A percentile compares a stretch with the other conserved stretches of the same genome.
These are phyloP conservation scores for Mucor irregularis DNA, from an alignment of 371 early-diverging fungal genomes.

Conservation along the genomic window DNA sequence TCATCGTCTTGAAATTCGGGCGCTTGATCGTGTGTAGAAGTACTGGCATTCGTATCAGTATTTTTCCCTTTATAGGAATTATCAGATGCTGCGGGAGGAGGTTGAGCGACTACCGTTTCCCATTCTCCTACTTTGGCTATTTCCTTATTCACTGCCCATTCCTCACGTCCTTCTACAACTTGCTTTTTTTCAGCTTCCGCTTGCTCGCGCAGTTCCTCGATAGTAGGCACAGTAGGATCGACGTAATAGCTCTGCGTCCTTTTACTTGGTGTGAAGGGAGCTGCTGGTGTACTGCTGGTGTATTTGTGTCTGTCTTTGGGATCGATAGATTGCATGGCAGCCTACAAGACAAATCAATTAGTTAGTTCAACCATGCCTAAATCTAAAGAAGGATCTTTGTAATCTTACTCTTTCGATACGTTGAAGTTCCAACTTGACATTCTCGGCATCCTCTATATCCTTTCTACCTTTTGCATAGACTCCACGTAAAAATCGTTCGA, in stretches of 20 bases:
- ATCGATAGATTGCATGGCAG: slow-evolving; percentile 2
- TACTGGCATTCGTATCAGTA: slow-evolving; percentile 5
- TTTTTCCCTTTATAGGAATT: background rate
- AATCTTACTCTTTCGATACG: slow-evolving; percentile 60
- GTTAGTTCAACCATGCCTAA: background rate
- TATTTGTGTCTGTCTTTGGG: background rate
- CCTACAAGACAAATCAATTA: background rate
- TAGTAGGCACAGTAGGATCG: slow-evolving; percentile 20
- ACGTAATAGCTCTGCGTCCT: slow-evolving; percentile 13
- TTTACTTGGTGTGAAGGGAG: background rate
- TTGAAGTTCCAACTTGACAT: slow-evolving; percentile 56
- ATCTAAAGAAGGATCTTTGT: too few species aligned
- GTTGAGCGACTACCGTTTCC: slow-evolving; percentile 30
- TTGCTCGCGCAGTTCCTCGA: slow-evolving; percentile 16
- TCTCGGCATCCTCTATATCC: slow-evolving; percentile 52
- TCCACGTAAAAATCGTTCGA: slow-evolving; percentile 66
- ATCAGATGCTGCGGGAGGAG: background rate
- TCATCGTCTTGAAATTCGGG: slow-evolving; percentile 52
- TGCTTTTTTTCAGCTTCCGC: slow-evolving; percentile 7
- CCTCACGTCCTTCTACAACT: slow-evolving; percentile 31
- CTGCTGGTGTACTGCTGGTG: too few species aligned
- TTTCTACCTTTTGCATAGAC: slow-evolving; percentile 61
- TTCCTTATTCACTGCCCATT: slow-evolving; percentile 36
- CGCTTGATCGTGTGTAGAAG: slow-evolving; percentile 30
- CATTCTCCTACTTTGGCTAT: slow-evolving; percentile 43